Percentiles rank a stretch among this genome's conserved stretches.
Conservation (phyloP, 768 basidiomycete species). For the Pulveroboletus sp. region DNA sequence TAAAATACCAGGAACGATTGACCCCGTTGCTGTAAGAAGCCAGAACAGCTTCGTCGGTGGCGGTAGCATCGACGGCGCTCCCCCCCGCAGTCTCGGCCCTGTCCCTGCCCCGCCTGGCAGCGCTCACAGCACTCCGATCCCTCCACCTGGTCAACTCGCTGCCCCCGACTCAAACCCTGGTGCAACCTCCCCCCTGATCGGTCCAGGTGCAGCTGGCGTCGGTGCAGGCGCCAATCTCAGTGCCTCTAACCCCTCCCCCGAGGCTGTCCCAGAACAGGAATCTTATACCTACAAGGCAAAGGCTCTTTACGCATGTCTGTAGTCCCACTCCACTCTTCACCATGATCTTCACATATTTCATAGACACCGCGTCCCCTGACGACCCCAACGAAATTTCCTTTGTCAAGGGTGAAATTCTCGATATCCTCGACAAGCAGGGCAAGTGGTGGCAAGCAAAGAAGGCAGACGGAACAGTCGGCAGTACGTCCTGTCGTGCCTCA, state of each 20-base stretch:
- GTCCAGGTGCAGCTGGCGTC: conserved; percentile 59
- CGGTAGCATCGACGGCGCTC: conserved; percentile 39
- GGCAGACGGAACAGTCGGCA: conserved; percentile 69
- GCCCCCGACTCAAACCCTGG: conserved; percentile 43
- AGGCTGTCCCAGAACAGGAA: conserved; percentile 36
- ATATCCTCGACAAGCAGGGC: conserved; percentile 88
- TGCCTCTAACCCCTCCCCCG: conserved; percentile 20
- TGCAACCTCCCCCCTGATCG: conserved; percentile 61
- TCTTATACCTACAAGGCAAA: conserved; percentile 71
- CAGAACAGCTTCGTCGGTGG: conserved; percentile 42
- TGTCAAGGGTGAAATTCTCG: conserved; percentile 84
- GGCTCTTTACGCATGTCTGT: conserved; percentile 85
- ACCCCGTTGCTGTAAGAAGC: conserved; percentile 41
- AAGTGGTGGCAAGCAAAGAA: conserved; percentile 93
- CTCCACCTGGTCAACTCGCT: conserved; percentile 33
- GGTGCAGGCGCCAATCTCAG: conserved; percentile 44
- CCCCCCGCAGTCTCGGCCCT: conserved; percentile 51
- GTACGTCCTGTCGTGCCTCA: conserved; percentile 43
- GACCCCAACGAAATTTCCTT: conserved; percentile 98
- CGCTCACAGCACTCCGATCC: conserved; percentile 45
- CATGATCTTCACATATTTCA: conserved; percentile 19
- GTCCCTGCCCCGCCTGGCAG: conserved; percentile 48
- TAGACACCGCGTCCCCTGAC: conserved; percentile 90
- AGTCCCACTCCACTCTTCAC: conserved; percentile 9
- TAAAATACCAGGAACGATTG: conserved; percentile 47